These are phyloP conservation scores for Erigeron philadelphicus DNA, from an alignment of 140 eudicot genomes.

Conservation along the genomic window DNA sequence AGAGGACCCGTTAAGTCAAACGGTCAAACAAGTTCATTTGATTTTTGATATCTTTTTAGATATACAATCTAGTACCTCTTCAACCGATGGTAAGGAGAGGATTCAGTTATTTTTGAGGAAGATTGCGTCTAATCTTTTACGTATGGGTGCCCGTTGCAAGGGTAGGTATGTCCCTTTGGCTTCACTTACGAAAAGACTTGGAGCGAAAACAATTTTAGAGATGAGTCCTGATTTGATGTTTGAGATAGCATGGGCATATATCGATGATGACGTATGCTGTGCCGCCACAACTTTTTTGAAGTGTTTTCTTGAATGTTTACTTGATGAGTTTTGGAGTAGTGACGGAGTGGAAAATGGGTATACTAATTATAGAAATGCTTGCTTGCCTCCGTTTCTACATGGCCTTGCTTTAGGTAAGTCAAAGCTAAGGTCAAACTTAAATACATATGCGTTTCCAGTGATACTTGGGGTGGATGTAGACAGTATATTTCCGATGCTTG, in stretches of 20 bases:
- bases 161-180: slow-evolving; percentile 93
- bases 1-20: slow-evolving; percentile 92
- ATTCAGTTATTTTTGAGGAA: slow-evolving; percentile 45
- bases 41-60: slow-evolving; percentile 86
- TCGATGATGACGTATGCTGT: slow-evolving; percentile 96
- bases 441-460: slow-evolving; percentile 84
- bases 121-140: slow-evolving; percentile 70
- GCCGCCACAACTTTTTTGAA: slow-evolving; percentile 82
- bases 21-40: slow-evolving; percentile 98
- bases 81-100: slow-evolving; percentile 52
- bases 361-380: slow-evolving; percentile 52
- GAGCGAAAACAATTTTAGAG: slow-evolving; percentile 59
- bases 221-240: slow-evolving; percentile 70
- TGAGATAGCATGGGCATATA: slow-evolving; percentile 63
- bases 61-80: slow-evolving; percentile 63
- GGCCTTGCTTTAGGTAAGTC: slow-evolving; percentile 83
- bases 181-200: slow-evolving; percentile 77
- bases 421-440: slow-evolving; percentile 77
- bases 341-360: slow-evolving; percentile 77
- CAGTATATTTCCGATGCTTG: slow-evolving; percentile 73
- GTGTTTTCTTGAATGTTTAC: slow-evolving; percentile 85
- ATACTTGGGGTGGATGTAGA: slow-evolving; percentile 84
- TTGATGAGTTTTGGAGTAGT: slow-evolving; percentile 82
- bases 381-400: slow-evolving; percentile 63
- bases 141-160: slow-evolving; percentile 86